Conservation (phyloP, 352 stramenopile species). For the Peronospora farinosa region DNA sequence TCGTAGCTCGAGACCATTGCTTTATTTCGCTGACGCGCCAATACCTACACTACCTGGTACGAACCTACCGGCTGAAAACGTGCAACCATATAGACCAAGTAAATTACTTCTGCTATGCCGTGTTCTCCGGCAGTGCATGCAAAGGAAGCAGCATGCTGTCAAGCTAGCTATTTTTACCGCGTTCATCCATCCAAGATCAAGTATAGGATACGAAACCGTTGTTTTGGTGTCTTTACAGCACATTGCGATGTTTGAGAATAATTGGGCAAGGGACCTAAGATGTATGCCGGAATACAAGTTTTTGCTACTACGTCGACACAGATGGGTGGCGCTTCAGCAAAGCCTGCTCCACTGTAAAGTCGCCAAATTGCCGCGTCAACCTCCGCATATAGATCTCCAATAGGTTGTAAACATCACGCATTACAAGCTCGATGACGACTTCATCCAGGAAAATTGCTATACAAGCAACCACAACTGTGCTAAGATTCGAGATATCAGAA, state of each 20-base stretch:
- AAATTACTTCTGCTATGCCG: no score
- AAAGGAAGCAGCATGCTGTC: no score
- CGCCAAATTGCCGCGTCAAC: constrained; percentile 50
- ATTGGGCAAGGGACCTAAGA: no score
- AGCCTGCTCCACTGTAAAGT: constrained; percentile 51
- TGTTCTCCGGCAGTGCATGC: no score
- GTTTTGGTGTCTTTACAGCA: no score
- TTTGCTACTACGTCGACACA: constrained; percentile 12
- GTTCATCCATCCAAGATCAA: no score
- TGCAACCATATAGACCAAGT: no score
- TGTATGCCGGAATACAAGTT: no score
- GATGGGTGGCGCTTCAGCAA: constrained; percentile 33
- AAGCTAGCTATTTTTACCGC: no score
- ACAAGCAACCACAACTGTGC: neutral
- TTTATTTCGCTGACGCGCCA: neutral
- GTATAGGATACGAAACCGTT: no score
- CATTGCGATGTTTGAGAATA: no score
- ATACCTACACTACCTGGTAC: neutral
- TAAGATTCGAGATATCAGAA: neutral
- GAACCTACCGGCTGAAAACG: no score
- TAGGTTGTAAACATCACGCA: constrained; percentile 65
- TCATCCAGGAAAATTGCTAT: constrained; percentile 74
- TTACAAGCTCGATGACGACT: constrained; percentile 69
- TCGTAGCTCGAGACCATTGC: neutral
- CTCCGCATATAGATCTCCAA: constrained; percentile 58